Evolutionary conservation across 2,329 filamentous ascomycete genomes (phyloP).

Genomic region (Fusarium pseudonygamai): DNA sequence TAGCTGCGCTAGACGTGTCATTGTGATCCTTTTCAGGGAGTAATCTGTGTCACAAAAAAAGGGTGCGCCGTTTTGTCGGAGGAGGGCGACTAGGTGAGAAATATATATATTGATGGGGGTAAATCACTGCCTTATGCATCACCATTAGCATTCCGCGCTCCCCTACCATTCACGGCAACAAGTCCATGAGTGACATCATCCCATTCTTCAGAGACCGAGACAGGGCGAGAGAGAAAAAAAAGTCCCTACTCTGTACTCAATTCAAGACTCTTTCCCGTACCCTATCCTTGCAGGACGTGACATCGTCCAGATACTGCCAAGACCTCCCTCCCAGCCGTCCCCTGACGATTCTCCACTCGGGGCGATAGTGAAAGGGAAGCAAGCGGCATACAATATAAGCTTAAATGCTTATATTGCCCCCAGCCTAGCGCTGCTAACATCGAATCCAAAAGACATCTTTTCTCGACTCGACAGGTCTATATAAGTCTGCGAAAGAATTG

Average conservation of each 20-base stretch:
- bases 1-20: slow-evolving; percentile 1
- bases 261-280: not conserved
- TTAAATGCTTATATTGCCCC: not conserved
- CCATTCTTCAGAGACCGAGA: not conserved
- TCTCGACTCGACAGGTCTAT: too few relatives aligned
- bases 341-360: not conserved
- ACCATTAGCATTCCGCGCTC: not conserved
- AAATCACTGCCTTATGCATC: slow-evolving; percentile 1
- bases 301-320: not conserved
- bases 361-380: rapidly evolving
- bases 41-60: not conserved
- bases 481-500: not conserved
- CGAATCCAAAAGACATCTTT: not conserved
- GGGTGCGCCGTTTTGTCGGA: not conserved
- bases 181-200: not conserved
- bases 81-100: too few relatives aligned
- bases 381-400: not conserved
- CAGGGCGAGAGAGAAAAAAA: rapidly evolving
- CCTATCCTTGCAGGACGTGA: not conserved
- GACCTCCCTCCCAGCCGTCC: too few relatives aligned
- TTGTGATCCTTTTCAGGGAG: not conserved
- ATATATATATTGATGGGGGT: not conserved
- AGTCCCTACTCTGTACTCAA: too few relatives aligned
- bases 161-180: not conserved
- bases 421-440: not conserved